Conservation (phyloP, 805 yeast species). For the Candida maesae region DNA sequence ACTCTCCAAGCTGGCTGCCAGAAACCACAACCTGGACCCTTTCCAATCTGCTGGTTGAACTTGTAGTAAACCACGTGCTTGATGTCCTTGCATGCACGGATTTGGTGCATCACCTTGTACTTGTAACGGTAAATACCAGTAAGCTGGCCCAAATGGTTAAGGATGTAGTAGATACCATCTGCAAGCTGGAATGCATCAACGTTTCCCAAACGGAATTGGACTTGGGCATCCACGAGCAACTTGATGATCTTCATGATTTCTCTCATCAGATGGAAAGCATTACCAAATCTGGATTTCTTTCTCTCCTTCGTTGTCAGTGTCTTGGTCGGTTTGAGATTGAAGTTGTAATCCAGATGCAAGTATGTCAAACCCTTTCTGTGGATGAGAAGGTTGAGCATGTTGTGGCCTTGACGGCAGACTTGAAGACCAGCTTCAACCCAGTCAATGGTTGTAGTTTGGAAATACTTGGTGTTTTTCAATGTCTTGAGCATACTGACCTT, state of each 20-base stretch:
- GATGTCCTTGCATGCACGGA: conserved; percentile 90
- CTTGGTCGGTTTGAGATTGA: conserved; percentile 93
- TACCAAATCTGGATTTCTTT: conserved; percentile 92
- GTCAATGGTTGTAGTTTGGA: conserved; percentile 87
- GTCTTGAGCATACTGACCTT: conserved; percentile 60
- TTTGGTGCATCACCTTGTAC: conserved; percentile 97
- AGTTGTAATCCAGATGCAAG: conserved; percentile 90
- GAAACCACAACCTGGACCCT: conserved; percentile 98
- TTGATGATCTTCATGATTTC: conserved; percentile 84
- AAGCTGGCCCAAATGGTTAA: conserved; percentile 91
- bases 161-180: conserved; percentile 85
- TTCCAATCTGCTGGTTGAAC: conserved; percentile 84
- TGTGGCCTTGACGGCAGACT: conserved; percentile 88
- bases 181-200: conserved; percentile 93
- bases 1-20: conserved; percentile 99
- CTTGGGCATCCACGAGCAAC: conserved; percentile 88
- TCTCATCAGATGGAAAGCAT: conserved; percentile 90
- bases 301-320: conserved; percentile 95
- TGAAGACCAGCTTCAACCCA: conserved; percentile 99
- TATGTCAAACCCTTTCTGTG: conserved; percentile 90
- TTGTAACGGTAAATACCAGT: conserved; percentile 97
- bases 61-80: conserved; percentile 86
- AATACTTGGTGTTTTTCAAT: conserved; percentile 76
- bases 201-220: conserved; percentile 84
- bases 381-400: conserved; percentile 84